Percentiles rank a stretch among this genome's conserved stretches.
Conservation (phyloP, 768 basidiomycete species). For the Lactarius tabidus region DNA sequence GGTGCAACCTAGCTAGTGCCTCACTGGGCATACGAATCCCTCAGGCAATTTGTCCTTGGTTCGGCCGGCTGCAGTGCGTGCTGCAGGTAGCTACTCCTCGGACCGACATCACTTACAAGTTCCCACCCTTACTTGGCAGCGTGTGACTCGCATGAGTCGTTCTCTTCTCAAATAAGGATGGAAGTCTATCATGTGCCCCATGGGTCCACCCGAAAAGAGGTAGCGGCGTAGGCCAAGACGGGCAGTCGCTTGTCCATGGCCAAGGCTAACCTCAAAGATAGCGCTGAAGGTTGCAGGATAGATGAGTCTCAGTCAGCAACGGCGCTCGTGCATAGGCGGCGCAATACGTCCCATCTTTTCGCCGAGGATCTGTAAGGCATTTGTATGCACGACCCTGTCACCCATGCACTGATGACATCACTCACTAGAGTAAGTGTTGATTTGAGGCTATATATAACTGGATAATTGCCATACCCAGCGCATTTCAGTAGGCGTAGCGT, state of each 20-base stretch:
- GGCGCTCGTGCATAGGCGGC: neutral
- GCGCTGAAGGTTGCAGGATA: neutral
- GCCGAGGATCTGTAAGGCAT: neutral
- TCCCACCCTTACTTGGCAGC: too few species aligned
- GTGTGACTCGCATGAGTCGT: too few species aligned
- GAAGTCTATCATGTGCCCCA: neutral
- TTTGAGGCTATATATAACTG: neutral
- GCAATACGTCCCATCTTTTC: neutral
- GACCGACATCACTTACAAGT: too few species aligned
- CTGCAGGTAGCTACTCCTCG: too few species aligned
- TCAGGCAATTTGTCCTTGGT: too few species aligned
- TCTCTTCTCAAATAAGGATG: too few species aligned
- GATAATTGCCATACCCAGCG: neutral
- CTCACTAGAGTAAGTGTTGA: neutral
- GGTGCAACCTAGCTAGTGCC: too few species aligned
- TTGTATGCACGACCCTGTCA: neutral
- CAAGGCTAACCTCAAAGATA: neutral
- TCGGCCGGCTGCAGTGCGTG: too few species aligned
- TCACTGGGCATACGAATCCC: too few species aligned
- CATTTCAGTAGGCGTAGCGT: neutral
- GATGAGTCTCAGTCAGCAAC: neutral
- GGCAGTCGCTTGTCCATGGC: neutral
- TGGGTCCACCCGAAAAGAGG: neutral
- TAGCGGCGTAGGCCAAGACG: neutral
- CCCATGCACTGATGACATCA: neutral